A percentile compares a stretch with the other conserved stretches of the same genome.
These are phyloP conservation scores for Knoxia roxburghii DNA, from an alignment of 257 asterid species.

Conservation along the genomic window DNA sequence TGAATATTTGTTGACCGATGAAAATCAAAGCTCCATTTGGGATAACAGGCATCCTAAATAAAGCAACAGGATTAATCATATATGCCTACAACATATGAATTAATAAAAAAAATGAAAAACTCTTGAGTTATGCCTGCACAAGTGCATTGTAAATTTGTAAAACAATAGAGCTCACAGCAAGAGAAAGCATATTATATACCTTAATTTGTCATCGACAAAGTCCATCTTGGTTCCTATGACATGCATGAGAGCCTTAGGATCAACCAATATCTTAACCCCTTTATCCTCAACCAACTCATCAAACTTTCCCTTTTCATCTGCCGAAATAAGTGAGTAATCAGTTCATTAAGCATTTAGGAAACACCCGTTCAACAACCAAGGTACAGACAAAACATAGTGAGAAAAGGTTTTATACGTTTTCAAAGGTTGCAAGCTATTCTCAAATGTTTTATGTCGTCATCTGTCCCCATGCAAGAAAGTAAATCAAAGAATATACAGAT, in stretches of 20 bases:
- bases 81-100: background rate
- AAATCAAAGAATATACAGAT: no score
- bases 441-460: no score
- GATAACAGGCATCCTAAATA: background rate
- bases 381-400: no score
- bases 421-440: no score
- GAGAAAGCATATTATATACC: constrained; percentile 28
- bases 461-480: no score
- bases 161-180: background rate
- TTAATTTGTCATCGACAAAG: constrained; percentile 39
- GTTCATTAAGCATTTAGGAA: background rate
- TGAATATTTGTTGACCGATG: background rate
- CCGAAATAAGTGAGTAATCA: constrained; percentile 13
- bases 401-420: no score
- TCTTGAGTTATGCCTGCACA: background rate
- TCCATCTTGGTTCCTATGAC: constrained; percentile 42
- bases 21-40: background rate
- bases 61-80: background rate
- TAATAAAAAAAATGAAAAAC: background rate
- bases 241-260: constrained; percentile 39
- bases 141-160: background rate
- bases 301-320: constrained; percentile 88
- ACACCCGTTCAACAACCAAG: no score
- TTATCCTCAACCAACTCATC: constrained; percentile 48
- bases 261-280: constrained; percentile 39